Evolutionary conservation across 1,284 basidiomycete genomes (phyloP).

Genomic region (Bondarzewia mesenterica): DNA sequence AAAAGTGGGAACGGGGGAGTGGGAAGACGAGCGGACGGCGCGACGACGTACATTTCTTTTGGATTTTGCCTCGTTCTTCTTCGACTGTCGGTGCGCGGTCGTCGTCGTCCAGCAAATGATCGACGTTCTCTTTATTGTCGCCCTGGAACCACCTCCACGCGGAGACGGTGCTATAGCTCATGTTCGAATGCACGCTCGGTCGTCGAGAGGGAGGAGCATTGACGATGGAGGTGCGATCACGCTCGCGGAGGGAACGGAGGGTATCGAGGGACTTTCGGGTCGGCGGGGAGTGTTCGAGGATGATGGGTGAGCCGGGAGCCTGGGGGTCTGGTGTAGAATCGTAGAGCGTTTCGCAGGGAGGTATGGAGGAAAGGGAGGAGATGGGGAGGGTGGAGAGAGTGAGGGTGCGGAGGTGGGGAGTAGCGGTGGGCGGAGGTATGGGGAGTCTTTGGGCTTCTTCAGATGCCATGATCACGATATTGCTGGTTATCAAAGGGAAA

Average conservation of each 20-base stretch:
- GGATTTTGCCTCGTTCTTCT: slow-evolving; percentile 46
- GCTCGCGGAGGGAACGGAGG: slow-evolving; percentile 48
- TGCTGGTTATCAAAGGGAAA: too few species aligned
- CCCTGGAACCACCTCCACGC: slow-evolving; percentile 48
- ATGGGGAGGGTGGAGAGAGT: slow-evolving; percentile 60
- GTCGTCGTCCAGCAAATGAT: slow-evolving; percentile 44
- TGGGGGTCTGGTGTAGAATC: slow-evolving; percentile 17
- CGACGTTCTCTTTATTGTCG: slow-evolving; percentile 41
- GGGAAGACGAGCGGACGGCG: background rate
- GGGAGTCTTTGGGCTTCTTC: slow-evolving; percentile 2
- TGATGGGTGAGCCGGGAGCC: slow-evolving; percentile 24
- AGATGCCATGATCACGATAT: too few species aligned
- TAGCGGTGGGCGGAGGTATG: slow-evolving; percentile 28
- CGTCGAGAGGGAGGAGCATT: background rate
- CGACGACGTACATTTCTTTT: slow-evolving; percentile 57
- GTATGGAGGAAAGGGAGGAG: slow-evolving; percentile 37
- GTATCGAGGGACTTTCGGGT: slow-evolving; percentile 51
- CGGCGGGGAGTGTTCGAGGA: slow-evolving; percentile 29
- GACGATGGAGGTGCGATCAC: slow-evolving; percentile 8
- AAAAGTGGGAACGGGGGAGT: slow-evolving; percentile 4
- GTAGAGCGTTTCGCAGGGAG: slow-evolving; percentile 20
- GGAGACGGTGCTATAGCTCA: slow-evolving; percentile 13
- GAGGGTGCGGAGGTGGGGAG: slow-evolving; percentile 50
- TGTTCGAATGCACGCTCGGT: slow-evolving; percentile 1
- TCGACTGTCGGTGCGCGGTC: slow-evolving; percentile 47